Evolutionary conservation across 805 yeast genomes (phyloP).

Genomic region (Lipomyces kockii): DNA sequence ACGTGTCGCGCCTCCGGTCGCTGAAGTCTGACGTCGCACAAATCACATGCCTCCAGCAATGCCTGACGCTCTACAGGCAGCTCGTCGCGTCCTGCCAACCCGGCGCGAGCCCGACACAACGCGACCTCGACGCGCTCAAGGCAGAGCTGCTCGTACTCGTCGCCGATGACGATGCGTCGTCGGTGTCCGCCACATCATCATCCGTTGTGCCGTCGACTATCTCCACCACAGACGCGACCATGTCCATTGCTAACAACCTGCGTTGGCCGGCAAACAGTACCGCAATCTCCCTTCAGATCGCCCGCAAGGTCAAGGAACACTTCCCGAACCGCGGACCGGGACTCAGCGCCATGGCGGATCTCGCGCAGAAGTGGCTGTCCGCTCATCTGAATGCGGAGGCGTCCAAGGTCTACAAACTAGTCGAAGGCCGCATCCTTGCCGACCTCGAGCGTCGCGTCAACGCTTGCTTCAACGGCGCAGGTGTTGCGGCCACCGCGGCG

Average conservation of each 20-base stretch:
- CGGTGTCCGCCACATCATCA: not conserved
- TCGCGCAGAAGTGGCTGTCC: conserved; percentile 26
- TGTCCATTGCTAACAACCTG: not conserved
- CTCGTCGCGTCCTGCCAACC: conserved; percentile 46
- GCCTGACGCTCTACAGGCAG: conserved; percentile 73
- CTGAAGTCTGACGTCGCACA: conserved; percentile 86
- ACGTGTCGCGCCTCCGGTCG: conserved; percentile 75
- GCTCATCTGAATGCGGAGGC: conserved; percentile 9
- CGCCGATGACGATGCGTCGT: conserved; percentile 18
- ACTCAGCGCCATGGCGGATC: conserved; percentile 5
- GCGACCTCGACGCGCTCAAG: conserved; percentile 29
- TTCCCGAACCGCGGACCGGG: conserved; percentile 16
- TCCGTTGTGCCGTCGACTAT: not conserved
- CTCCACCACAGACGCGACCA: not conserved
- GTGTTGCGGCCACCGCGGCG: conserved; percentile 5
- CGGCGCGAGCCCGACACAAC: conserved; percentile 12
- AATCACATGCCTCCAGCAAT: conserved; percentile 76
- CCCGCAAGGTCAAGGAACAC: conserved; percentile 23
- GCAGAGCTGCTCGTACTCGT: conserved; percentile 34
- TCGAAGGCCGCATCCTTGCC: conserved; percentile 27
- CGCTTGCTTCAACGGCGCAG: conserved; percentile 6
- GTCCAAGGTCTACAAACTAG: conserved; percentile 25
- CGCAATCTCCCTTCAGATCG: conserved; percentile 33
- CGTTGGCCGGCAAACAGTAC: conserved; percentile 23
- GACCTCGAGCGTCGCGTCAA: conserved; percentile 28